Conservation (phyloP, 345 rosid species). For the Melaleuca alternifolia region DNA sequence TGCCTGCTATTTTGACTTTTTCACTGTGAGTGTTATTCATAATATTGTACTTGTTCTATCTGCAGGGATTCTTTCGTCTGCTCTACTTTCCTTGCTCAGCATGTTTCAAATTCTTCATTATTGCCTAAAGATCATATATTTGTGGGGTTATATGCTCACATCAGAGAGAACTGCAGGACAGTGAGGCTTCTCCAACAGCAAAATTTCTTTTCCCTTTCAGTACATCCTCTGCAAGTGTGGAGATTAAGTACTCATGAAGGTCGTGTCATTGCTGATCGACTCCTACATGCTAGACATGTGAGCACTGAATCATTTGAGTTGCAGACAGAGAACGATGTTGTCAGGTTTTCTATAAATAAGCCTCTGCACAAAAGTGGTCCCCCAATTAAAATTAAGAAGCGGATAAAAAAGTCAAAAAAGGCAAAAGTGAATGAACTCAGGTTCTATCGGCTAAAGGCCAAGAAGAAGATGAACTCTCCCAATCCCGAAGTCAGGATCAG, state of each 20-base stretch:
- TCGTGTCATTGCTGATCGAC: constrained; percentile 4
- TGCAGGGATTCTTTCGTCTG: constrained; percentile 32
- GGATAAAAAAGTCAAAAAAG: constrained; percentile 46
- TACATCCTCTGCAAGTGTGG: not conserved
- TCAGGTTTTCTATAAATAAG: constrained; percentile 56
- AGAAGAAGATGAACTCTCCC: constrained; percentile 91
- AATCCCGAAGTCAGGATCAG: constrained; percentile 91
- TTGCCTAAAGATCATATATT: constrained; percentile 3
- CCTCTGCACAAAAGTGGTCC: constrained; percentile 6
- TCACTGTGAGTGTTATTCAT: not conserved
- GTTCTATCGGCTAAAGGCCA: constrained; percentile 75
- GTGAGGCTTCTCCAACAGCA: constrained; percentile 6
- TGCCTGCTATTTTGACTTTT: not conserved
- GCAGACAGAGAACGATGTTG: constrained; percentile 44
- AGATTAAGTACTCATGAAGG: not conserved
- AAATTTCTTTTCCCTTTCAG: not conserved
- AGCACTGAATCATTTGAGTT: constrained; percentile 44
- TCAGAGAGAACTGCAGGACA: constrained; percentile 7
- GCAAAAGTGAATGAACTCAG: constrained; percentile 71
- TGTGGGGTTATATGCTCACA: not conserved
- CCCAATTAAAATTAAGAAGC: constrained; percentile 22
- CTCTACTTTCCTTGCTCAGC: constrained; percentile 5
- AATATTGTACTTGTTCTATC: not conserved
- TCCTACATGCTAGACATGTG: constrained; percentile 20
- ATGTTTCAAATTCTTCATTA: constrained; percentile 1